Evolutionary conservation across 2,329 filamentous ascomycete species (phyloP), one percentile per base, ranked within the genome.

Genomic region (Ophiostoma fasciatum): DNA sequence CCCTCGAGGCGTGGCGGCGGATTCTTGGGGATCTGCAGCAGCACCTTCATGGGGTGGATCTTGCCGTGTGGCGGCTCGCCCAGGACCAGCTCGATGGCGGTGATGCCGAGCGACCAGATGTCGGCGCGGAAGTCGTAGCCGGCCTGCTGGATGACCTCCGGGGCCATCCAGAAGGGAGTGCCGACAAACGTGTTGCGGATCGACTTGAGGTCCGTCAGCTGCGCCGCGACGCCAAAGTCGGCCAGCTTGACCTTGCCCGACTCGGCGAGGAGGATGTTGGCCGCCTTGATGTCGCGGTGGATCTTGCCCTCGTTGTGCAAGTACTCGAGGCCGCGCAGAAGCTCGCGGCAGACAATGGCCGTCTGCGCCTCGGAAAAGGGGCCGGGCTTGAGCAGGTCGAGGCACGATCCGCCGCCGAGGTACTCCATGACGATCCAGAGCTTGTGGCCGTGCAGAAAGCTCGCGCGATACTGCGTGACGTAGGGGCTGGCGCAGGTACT

Each of bases 351-450:
- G 50, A 96, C 78, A 54, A 96, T 87, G 45, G 88, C 85, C 46
- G 94, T 92, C 52, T 96, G 85, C 12, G 72, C 68, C 66, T 98
- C 90, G 51, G 72, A 76, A 56, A 98, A 92, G 38, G 77, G 73
- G 32, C 82, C 87, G 13, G 87, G 82, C 76, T 92, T 93, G 44
- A 96, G 66, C 64, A 98, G 58, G 56, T 98, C 90, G 45, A 94
- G 68, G 55, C 90, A 94, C 14, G 90, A 96, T 28, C 90, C 90
- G 44, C 90, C 90, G 6, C 90, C 90, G 10, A 98, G 64, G 52
- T 81, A 98, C 58, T 98, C 90, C 90, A 98, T 98, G 40, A 96
- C 84, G 52, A 98, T 98, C 90, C 90, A 98, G 64, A 98, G 64
- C 61, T 96, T 98, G 55, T 87, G 82, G 19, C 90, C 90, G 48